Percentiles rank a stretch among this genome's conserved stretches.
Evolutionary conservation across 2,329 filamentous ascomycete species (phyloP).

Genomic region (Cladosporium sphaerospermum): DNA sequence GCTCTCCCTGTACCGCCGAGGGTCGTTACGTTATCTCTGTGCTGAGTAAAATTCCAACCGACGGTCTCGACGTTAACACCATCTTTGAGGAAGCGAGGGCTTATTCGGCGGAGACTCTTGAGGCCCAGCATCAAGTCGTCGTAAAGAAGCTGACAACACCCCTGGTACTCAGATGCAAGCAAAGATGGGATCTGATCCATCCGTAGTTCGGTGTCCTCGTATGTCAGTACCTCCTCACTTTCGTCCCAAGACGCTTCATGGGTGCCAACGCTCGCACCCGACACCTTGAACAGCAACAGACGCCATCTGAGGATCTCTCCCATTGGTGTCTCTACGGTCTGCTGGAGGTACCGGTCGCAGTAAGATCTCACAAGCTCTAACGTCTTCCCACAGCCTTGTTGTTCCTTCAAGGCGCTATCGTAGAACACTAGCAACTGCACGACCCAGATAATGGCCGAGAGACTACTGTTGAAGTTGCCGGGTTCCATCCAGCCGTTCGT

Average conservation of each 20-base stretch:
- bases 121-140: conserved; percentile 10
- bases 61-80: conserved; percentile 11
- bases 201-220: conserved; percentile 11
- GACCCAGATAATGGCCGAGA: conserved; percentile 12
- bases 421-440: conserved; percentile 13
- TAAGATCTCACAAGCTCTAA: conserved; percentile 6
- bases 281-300: conserved; percentile 12
- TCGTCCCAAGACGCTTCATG: conserved; percentile 11
- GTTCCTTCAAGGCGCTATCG: conserved; percentile 8
- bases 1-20: neutral
- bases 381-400: conserved; percentile 8
- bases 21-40: conserved; percentile 5
- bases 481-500: conserved; percentile 12
- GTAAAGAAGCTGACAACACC: conserved; percentile 7
- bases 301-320: conserved; percentile 14
- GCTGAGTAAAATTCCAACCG: conserved; percentile 10
- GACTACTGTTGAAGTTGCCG: conserved; percentile 13
- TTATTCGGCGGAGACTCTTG: conserved; percentile 3
- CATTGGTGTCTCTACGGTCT: conserved; percentile 14
- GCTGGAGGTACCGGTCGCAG: conserved; percentile 8
- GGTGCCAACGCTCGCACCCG: conserved; percentile 4
- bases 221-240: conserved; percentile 10
- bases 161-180: conserved; percentile 10
- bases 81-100: conserved; percentile 3
- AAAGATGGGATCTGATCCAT: conserved; percentile 13